Evolutionary conservation across 805 yeast species (phyloP).

Genomic region (Candida xiaguanensis): DNA sequence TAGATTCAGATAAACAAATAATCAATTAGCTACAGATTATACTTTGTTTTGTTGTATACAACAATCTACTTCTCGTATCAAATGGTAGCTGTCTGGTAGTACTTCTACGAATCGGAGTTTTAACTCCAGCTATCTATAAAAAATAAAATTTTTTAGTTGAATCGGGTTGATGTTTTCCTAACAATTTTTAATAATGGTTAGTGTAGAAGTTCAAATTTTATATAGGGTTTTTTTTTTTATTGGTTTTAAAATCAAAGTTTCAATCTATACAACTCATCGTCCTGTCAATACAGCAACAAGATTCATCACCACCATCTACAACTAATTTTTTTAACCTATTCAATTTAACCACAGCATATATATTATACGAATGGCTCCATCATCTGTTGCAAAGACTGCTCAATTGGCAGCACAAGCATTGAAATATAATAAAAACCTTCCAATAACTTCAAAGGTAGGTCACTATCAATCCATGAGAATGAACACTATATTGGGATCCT

Average conservation of each 20-base stretch:
- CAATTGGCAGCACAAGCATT: constrained; percentile 35
- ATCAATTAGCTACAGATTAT: no score
- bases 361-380: constrained; percentile 8
- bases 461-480: constrained; percentile 35
- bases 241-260: neutral
- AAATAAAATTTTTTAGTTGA: neutral
- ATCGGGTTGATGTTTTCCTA: constrained; percentile 7
- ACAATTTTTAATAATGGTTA: neutral
- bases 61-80: no score
- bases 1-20: no score
- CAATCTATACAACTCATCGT: neutral
- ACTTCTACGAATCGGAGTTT: constrained; percentile 3
- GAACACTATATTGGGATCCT: constrained; percentile 12
- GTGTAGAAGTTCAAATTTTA: neutral
- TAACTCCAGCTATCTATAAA: neutral
- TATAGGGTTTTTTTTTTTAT: neutral
- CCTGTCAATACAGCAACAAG: neutral
- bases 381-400: constrained; percentile 41
- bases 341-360: neutral
- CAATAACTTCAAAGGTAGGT: constrained; percentile 25
- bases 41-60: neutral
- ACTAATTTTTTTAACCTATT: neutral
- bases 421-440: constrained; percentile 19
- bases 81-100: no score
- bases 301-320: neutral